Evolutionary conservation across 805 yeast genomes (phyloP).

Genomic region (Vanderwaltozyma tropicalis): DNA sequence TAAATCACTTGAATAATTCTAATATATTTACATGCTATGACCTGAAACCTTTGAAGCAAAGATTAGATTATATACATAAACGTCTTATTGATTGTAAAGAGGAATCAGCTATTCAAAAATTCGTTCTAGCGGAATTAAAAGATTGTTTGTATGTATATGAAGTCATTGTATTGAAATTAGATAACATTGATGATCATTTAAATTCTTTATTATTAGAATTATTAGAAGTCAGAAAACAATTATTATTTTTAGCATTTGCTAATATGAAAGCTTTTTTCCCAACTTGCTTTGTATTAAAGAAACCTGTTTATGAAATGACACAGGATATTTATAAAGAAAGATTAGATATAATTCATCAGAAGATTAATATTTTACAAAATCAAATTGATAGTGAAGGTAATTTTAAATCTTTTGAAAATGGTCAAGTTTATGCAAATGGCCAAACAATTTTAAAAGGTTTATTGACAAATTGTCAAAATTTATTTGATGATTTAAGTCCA

Average conservation of each 20-base stretch:
- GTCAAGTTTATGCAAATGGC: slow-evolving; percentile 25
- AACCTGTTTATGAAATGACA: background rate
- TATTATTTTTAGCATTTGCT: background rate
- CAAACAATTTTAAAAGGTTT: slow-evolving; percentile 53
- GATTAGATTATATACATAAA: background rate
- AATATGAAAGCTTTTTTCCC: background rate
- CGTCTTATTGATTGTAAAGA: too few relatives aligned
- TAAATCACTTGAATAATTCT: background rate
- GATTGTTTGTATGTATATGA: background rate
- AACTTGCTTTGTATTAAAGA: background rate
- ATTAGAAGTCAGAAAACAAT: background rate
- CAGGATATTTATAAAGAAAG: background rate
- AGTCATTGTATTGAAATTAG: background rate
- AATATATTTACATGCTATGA: background rate
- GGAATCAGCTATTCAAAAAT: background rate
- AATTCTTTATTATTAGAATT: background rate
- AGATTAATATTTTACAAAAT: background rate
- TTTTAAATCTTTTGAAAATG: background rate
- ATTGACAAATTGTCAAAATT: slow-evolving; percentile 67
- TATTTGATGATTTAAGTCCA: slow-evolving; percentile 52
- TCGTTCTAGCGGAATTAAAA: background rate
- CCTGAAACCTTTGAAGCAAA: background rate
- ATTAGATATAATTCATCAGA: background rate
- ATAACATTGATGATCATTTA: background rate
- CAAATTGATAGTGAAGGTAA: background rate